Conservation (phyloP, 495 filamentous ascomycete species). For the Penicillium alfredii region DNA sequence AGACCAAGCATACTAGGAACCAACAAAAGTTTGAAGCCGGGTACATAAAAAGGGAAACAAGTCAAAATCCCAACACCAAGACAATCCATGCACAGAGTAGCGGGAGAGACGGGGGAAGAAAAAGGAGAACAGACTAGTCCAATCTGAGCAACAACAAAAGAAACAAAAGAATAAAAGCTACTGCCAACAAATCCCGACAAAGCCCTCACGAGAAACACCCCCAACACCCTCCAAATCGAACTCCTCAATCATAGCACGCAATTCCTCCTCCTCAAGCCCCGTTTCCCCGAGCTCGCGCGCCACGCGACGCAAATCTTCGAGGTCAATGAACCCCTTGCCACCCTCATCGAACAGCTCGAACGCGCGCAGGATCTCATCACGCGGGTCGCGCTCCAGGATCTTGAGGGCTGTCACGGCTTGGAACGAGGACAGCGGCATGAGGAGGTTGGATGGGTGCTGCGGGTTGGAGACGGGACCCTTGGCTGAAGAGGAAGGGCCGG, state of each 20-base stretch:
- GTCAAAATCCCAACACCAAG: slow-evolving; percentile 10
- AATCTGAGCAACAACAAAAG: slow-evolving; percentile 2
- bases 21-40: too few species aligned
- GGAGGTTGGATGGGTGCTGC: slow-evolving; percentile 49
- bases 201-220: slow-evolving; percentile 83
- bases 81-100: too few species aligned
- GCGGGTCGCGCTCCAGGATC: slow-evolving; percentile 74
- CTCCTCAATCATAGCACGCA: slow-evolving; percentile 95
- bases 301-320: slow-evolving; percentile 80
- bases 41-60: too few species aligned
- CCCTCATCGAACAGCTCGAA: slow-evolving; percentile 85
- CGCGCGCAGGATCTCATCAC: slow-evolving; percentile 85
- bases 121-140: slow-evolving; percentile 6
- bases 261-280: slow-evolving; percentile 82
- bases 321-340: slow-evolving; percentile 74
- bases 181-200: slow-evolving; percentile 71
- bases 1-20: too few species aligned
- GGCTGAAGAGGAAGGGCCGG: not conserved
- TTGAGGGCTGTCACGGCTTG: slow-evolving; percentile 72
- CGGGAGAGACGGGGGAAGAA: too few species aligned
- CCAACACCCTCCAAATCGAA: slow-evolving; percentile 94
- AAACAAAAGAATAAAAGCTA: slow-evolving; percentile 17
- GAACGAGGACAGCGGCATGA: slow-evolving; percentile 67
- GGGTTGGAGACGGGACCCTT: slow-evolving; percentile 31
- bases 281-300: slow-evolving; percentile 88